A percentile compares a stretch with the other conserved stretches of the same genome.
Evolutionary conservation across 2,329 filamentous ascomycete genomes (phyloP).

Genomic region (Ophiostoma angusticollis): DNA sequence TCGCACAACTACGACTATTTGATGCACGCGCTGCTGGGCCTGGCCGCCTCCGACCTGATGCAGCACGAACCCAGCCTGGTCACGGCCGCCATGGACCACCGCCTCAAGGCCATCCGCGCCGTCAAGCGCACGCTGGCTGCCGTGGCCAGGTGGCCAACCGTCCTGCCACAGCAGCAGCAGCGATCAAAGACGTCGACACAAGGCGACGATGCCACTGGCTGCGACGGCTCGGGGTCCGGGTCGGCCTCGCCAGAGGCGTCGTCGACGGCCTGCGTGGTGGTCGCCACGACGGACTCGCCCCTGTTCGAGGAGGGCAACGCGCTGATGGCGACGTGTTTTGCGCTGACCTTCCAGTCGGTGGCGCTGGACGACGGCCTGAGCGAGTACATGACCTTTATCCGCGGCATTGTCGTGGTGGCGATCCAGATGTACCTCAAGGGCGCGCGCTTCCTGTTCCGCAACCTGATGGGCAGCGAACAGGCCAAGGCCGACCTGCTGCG

Average conservation of each 20-base stretch:
- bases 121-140: conserved; percentile 42
- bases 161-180: background rate
- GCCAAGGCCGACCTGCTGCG: conserved; percentile 28
- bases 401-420: conserved; percentile 42
- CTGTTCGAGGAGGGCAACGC: conserved; percentile 42
- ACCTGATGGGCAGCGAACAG: conserved; percentile 30
- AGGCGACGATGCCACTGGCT: background rate
- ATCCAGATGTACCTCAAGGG: conserved; percentile 43
- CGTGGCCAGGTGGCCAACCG: conserved; percentile 21
- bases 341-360: conserved; percentile 46
- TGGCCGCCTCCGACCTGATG: conserved; percentile 53
- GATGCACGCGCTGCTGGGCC: conserved; percentile 58
- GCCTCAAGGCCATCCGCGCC: conserved; percentile 50
- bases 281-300: conserved; percentile 2
- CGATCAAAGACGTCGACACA: background rate
- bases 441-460: conserved; percentile 37
- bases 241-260: background rate
- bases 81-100: conserved; percentile 48
- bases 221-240: background rate
- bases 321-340: conserved; percentile 45
- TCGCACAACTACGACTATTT: conserved; percentile 56
- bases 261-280: background rate
- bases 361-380: conserved; percentile 43
- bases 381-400: conserved; percentile 49
- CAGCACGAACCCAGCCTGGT: conserved; percentile 36